phyloP scores from a whole-genome alignment of 73 alveolate genomes.

The Uronychia setigera region DNA sequence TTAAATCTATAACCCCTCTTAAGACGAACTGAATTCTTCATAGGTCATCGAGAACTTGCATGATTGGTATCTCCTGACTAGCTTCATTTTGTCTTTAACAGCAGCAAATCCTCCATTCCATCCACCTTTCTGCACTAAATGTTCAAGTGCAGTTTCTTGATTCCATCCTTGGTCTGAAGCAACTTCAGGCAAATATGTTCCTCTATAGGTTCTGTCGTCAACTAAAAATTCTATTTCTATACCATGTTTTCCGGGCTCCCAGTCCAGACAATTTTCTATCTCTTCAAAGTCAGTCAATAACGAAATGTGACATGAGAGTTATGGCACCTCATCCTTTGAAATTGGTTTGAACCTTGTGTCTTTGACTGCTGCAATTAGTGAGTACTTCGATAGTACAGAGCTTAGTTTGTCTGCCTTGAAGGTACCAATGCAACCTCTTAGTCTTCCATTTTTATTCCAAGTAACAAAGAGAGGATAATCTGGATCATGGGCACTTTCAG shows the following conservation, averaged over 20 bases:
- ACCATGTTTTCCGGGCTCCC: conserved; percentile 92
- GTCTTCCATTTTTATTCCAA: conserved; percentile 58
- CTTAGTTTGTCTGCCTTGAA: conserved; percentile 63
- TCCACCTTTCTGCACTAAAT: conserved; percentile 77
- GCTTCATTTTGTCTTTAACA: conserved; percentile 51
- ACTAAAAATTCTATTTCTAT: conserved; percentile 73
- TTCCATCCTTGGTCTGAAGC: conserved; percentile 85
- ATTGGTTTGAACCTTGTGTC: conserved; percentile 85
- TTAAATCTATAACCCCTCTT: too few species aligned
- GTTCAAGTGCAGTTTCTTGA: conserved; percentile 67
- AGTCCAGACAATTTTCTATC: conserved; percentile 76
- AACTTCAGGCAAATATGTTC: conserved; percentile 89
- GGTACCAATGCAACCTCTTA: conserved; percentile 91
- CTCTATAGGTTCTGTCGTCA: conserved; percentile 61
- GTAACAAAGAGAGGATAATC: conserved; percentile 80
- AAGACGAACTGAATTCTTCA: conserved; percentile 52
- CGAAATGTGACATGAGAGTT: conserved; percentile 50
- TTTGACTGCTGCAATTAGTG: conserved; percentile 79
- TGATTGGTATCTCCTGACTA: conserved; percentile 69
- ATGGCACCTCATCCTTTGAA: conserved; percentile 50
- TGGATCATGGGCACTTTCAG: conserved; percentile 18
- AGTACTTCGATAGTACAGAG: conserved; percentile 41
- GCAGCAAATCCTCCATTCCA: conserved; percentile 58
- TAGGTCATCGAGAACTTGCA: conserved; percentile 61
- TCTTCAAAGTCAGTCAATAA: conserved; percentile 70